Percentiles rank a stretch among this genome's conserved stretches.
Evolutionary conservation across 106 monocot species (phyloP).

Genomic region (Dendrobium chrysotoxum): DNA sequence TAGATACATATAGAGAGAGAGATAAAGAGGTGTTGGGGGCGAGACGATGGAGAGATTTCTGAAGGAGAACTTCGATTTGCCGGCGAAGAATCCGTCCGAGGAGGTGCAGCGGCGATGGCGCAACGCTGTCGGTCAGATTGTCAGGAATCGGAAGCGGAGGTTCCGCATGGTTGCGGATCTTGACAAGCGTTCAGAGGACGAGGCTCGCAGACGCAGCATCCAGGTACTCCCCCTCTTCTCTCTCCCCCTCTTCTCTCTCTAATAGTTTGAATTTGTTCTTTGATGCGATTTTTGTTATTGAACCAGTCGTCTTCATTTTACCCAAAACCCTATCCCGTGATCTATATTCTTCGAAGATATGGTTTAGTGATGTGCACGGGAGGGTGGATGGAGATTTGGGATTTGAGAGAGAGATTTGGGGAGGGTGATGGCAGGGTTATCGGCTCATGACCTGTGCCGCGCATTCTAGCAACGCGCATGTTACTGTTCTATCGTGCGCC

Average conservation of each 20-base stretch:
- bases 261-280: neutral
- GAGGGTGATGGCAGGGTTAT: too few species aligned
- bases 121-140: constrained; percentile 25
- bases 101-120: constrained; percentile 22
- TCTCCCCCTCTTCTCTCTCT: neutral
- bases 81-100: constrained; percentile 22
- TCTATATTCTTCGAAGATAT: neutral
- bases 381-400: too few species aligned
- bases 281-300: neutral
- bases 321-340: too few species aligned
- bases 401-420: too few species aligned
- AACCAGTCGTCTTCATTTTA: too few species aligned
- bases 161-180: constrained; percentile 23
- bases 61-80: constrained; percentile 22
- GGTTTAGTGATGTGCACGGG: neutral
- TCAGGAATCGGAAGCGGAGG: constrained; percentile 17
- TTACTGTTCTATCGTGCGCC: too few species aligned
- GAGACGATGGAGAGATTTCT: constrained; percentile 22
- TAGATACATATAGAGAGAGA: too few species aligned
- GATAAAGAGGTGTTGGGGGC: too few species aligned
- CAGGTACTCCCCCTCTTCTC: neutral
- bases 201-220: constrained; percentile 15
- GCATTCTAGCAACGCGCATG: too few species aligned
- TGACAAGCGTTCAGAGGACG: constrained; percentile 15
- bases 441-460: too few species aligned